Conservation (phyloP, 495 filamentous ascomycete genomes). For the Podospora didyma region DNA sequence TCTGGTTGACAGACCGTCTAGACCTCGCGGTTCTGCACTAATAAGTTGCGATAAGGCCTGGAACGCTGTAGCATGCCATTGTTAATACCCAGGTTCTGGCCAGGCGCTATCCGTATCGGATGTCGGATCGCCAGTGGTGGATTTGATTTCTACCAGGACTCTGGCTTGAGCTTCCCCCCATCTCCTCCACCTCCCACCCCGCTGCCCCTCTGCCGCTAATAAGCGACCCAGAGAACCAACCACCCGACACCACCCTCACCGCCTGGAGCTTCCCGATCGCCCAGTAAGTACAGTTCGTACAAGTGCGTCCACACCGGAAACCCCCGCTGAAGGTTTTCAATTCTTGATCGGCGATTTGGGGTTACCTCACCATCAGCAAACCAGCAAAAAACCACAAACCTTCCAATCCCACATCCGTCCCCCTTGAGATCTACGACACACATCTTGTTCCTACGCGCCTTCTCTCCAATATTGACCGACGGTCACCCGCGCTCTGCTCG, state of each 20-base stretch:
- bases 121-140: conserved; percentile 14
- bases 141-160: conserved; percentile 7
- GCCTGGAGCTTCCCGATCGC: not conserved
- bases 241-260: not conserved
- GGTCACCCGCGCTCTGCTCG: not conserved
- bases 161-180: not conserved
- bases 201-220: not conserved
- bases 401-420: not conserved
- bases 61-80: not conserved
- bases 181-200: not conserved
- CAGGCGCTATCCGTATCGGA: conserved; percentile 16
- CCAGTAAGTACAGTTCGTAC: not conserved
- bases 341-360: not conserved
- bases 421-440: not conserved
- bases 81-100: not conserved
- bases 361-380: conserved; percentile 9
- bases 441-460: not conserved
- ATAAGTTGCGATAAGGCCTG: not conserved
- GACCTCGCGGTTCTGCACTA: too few relatives aligned
- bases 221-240: conserved; percentile 2
- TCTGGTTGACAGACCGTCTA: too few relatives aligned
- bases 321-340: not conserved
- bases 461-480: not conserved
- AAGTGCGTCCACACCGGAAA: not conserved
- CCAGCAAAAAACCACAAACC: not conserved